phyloP scores from a whole-genome alignment of 805 yeast genomes.

The Kuraishia molischiana region DNA sequence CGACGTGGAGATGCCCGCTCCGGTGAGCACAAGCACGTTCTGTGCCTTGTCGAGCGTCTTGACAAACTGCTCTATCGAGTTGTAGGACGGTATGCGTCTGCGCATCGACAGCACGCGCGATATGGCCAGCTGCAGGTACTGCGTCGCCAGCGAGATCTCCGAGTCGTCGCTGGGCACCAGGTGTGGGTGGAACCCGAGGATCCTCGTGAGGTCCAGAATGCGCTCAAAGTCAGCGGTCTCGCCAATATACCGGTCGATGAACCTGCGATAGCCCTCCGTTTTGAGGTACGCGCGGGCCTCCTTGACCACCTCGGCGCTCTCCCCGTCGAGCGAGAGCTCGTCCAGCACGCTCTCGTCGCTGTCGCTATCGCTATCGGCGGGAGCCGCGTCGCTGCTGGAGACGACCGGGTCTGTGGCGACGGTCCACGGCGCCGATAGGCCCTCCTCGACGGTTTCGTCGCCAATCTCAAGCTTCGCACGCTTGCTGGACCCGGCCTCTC shows the following conservation, averaged over 20 bases:
- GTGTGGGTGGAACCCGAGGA: conserved; percentile 43
- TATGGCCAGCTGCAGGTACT: conserved; percentile 53
- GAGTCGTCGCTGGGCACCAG: conserved; percentile 11
- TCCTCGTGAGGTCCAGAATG: conserved; percentile 42
- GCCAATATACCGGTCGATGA: conserved; percentile 55
- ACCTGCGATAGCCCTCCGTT: conserved; percentile 45
- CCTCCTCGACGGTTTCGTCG: too few species aligned
- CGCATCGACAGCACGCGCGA: conserved; percentile 50
- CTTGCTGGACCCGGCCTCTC: too few species aligned
- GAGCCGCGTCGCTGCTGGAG: background rate
- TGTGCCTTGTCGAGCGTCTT: conserved; percentile 42
- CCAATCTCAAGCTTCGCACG: too few species aligned
- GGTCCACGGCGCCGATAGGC: background rate
- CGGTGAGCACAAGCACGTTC: conserved; percentile 69
- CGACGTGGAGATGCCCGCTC: conserved; percentile 89
- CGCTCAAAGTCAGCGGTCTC: conserved; percentile 49
- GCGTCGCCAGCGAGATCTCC: conserved; percentile 33
- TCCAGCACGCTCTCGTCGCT: conserved; percentile 1
- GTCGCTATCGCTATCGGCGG: background rate
- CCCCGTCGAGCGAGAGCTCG: conserved; percentile 17
- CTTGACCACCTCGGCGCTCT: conserved; percentile 9
- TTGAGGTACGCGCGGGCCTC: conserved; percentile 48
- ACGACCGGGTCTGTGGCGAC: background rate
- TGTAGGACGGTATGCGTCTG: conserved; percentile 40
- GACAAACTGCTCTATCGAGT: conserved; percentile 49